These are phyloP conservation scores for Fusarium nanum DNA, from an alignment of 2,329 filamentous ascomycete genomes.

Conservation along the genomic window DNA sequence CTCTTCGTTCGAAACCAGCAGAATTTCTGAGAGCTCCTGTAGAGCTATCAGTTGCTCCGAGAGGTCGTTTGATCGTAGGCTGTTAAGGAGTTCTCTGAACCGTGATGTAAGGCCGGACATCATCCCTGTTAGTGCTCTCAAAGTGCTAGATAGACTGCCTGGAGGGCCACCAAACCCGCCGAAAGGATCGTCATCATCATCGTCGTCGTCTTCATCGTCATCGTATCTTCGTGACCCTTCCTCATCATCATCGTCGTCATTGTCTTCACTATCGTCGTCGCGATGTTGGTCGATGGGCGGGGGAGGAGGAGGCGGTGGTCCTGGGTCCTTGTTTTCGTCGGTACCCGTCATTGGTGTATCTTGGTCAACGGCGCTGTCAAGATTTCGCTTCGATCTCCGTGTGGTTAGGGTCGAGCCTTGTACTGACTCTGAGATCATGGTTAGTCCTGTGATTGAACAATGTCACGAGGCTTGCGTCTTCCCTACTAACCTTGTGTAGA, in stretches of 20 bases:
- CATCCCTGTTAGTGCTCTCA: slow-evolving; percentile 90
- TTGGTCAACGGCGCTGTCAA: slow-evolving; percentile 64
- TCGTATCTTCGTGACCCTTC: slow-evolving; percentile 58
- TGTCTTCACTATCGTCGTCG: slow-evolving; percentile 54
- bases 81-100: slow-evolving; percentile 80
- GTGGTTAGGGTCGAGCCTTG: slow-evolving; percentile 54
- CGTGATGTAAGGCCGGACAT: slow-evolving; percentile 86
- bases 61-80: slow-evolving; percentile 85
- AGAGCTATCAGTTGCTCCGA: slow-evolving; percentile 91
- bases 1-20: slow-evolving; percentile 96
- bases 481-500: slow-evolving; percentile 53
- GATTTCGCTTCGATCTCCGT: slow-evolving; percentile 66
- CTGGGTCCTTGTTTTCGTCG: slow-evolving; percentile 63
- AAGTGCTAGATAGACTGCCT: slow-evolving; percentile 78
- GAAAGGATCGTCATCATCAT: slow-evolving; percentile 74
- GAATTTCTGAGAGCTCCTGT: slow-evolving; percentile 91
- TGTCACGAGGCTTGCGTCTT: neutral
- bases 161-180: slow-evolving; percentile 73
- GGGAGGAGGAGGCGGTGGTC: slow-evolving; percentile 58
- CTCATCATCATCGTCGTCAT: slow-evolving; percentile 50
- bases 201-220: slow-evolving; percentile 73
- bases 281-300: slow-evolving; percentile 51
- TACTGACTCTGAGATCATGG: slow-evolving; percentile 48
- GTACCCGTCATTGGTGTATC: slow-evolving; percentile 79
- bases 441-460: slow-evolving; percentile 24